These are phyloP conservation scores for Kappamyces sp. DNA, from an alignment of 192 early-diverging fungal species.

Conservation along the genomic window DNA sequence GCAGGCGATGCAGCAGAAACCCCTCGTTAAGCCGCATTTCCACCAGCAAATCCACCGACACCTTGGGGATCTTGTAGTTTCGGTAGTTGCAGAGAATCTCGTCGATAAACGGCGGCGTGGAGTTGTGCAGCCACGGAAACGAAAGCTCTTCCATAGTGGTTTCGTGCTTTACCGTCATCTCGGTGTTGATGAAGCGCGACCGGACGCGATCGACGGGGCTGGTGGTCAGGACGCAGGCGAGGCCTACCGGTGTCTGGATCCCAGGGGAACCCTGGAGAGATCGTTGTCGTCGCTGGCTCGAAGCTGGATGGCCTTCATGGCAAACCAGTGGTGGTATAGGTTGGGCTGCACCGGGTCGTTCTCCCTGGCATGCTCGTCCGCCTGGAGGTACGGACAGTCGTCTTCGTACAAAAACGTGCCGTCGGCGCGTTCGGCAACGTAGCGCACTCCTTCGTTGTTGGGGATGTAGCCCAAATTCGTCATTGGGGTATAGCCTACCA, in stretches of 20 bases:
- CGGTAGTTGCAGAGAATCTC: constrained; percentile 42
- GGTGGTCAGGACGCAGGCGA: background rate
- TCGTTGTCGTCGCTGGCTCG: constrained; percentile 19
- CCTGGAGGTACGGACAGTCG: constrained; percentile 34
- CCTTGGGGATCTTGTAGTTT: constrained; percentile 26
- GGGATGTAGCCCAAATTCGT: constrained; percentile 47
- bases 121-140: constrained; percentile 42
- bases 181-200: constrained; percentile 27
- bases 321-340: constrained; percentile 42
- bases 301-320: constrained; percentile 26
- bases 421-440: constrained; percentile 31
- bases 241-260: background rate
- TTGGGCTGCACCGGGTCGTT: constrained; percentile 27
- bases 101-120: constrained; percentile 33
- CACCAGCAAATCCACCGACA: constrained; percentile 26
- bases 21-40: constrained; percentile 38
- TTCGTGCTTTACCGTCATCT: constrained; percentile 16
- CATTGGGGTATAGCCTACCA: constrained; percentile 32
- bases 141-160: constrained; percentile 29
- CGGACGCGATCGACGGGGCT: constrained; percentile 41
- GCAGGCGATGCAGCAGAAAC: constrained; percentile 28
- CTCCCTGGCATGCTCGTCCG: background rate
- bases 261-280: background rate
- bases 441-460: constrained; percentile 45
- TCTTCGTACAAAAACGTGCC: constrained; percentile 42